Evolutionary conservation across 2,329 filamentous ascomycete species (phyloP).

Genomic region (Alternaria sp.): DNA sequence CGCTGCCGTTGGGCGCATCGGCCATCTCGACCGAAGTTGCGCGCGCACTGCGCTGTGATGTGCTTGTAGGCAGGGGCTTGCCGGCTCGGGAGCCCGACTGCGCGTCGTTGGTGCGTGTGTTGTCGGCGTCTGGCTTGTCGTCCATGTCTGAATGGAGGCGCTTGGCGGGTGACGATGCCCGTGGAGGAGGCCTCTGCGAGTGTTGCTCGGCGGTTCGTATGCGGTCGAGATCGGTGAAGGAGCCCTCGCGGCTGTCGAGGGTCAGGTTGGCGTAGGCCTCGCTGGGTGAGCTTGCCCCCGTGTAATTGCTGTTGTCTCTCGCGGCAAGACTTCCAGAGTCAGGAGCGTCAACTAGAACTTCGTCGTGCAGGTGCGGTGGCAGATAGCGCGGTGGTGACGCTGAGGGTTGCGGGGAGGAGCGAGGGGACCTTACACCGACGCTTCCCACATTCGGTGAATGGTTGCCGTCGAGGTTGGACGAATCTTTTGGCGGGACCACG

Average conservation of each 20-base stretch:
- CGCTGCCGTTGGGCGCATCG: conserved; percentile 41
- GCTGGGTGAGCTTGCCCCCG: conserved; percentile 58
- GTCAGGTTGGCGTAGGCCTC: conserved; percentile 63
- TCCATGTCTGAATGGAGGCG: conserved; percentile 65
- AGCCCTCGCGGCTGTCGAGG: conserved; percentile 55
- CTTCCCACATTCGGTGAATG: conserved; percentile 46
- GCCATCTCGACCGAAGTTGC: conserved; percentile 58
- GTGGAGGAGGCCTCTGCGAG: conserved; percentile 37
- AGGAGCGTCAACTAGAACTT: conserved; percentile 52
- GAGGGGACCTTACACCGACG: conserved; percentile 44
- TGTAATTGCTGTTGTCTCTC: conserved; percentile 48
- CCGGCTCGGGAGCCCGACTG: conserved; percentile 37
- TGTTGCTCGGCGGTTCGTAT: conserved; percentile 30
- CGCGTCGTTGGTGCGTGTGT: conserved; percentile 27
- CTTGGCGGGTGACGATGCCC: conserved; percentile 65
- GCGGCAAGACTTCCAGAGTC: conserved; percentile 34
- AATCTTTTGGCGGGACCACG: conserved; percentile 42
- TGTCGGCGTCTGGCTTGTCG: conserved; percentile 32
- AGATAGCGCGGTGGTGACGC: conserved; percentile 59
- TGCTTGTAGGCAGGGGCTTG: conserved; percentile 29
- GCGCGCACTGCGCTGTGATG: conserved; percentile 40
- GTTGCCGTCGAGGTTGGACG: conserved; percentile 18
- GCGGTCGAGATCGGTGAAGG: conserved; percentile 39
- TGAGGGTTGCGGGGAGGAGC: conserved; percentile 50
- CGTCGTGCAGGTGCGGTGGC: conserved; percentile 65